These are phyloP conservation scores for Ganoderma sinense DNA, from an alignment of 1,284 basidiomycete species.

Conservation along the genomic window DNA sequence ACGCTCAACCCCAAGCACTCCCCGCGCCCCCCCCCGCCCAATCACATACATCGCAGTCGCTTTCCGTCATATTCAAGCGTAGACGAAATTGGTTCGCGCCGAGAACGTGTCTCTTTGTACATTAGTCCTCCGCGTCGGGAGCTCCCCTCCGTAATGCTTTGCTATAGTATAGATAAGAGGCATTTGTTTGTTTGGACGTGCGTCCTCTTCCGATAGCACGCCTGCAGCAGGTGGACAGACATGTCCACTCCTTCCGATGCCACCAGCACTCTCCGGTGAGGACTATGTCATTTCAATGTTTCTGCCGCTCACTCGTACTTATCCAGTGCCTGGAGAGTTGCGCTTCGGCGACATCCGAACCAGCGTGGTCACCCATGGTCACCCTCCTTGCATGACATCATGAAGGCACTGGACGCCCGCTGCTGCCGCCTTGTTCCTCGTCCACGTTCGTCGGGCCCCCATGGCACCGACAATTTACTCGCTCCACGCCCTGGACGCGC, in stretches of 20 bases:
- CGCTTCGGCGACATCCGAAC: background rate
- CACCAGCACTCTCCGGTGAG: background rate
- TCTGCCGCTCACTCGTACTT: background rate
- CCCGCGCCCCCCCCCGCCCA: conserved; percentile 1
- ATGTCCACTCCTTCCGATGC: background rate
- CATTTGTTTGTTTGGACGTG: background rate
- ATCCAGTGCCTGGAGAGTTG: background rate
- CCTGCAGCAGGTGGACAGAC: background rate
- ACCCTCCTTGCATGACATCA: background rate
- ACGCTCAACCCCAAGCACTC: conserved; percentile 6
- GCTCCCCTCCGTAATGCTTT: conserved; percentile 19
- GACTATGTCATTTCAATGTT: background rate
- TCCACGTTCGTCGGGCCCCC: background rate
- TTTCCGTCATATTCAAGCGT: conserved; percentile 13
- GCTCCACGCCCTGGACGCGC: background rate
- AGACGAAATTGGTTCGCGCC: conserved; percentile 20
- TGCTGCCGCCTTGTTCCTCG: background rate
- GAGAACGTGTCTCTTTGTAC: conserved; percentile 25
- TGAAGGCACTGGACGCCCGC: background rate
- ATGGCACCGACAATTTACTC: background rate
- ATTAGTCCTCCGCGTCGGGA: conserved; percentile 31
- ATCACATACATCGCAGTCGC: conserved; percentile 2
- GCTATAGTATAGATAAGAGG: conserved; percentile 24
- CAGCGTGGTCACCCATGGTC: background rate
- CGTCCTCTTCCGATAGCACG: background rate